phyloP scores from a whole-genome alignment of 441 rosid genomes.

The Geranium incanum region DNA sequence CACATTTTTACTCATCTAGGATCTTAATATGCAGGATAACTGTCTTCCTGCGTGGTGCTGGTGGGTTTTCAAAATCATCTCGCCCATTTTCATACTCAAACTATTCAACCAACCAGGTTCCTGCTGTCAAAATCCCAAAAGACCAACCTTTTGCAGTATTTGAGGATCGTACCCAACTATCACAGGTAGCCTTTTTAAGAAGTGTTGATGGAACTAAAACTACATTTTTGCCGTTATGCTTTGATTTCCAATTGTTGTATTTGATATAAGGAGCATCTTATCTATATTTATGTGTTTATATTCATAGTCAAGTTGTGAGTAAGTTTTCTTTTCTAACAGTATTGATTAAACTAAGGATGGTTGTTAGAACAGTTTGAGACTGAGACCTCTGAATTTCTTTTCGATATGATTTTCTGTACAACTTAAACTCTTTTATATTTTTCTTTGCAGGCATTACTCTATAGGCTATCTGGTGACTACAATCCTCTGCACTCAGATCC shows the following conservation, averaged over 20 bases:
- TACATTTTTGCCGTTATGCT: not conserved
- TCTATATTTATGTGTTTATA: not conserved
- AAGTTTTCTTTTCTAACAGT: not conserved
- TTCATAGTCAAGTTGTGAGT: not conserved
- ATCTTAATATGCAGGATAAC: constrained; percentile 46
- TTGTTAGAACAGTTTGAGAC: not conserved
- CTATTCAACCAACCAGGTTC: constrained; percentile 51
- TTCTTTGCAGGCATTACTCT: constrained; percentile 69
- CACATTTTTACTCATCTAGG: constrained; percentile 15
- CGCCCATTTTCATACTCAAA: constrained; percentile 61
- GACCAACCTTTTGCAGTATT: constrained; percentile 46
- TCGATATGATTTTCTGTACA: not conserved
- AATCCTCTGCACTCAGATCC: constrained; percentile 96
- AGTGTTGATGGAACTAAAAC: too few species aligned
- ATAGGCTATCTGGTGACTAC: constrained; percentile 88
- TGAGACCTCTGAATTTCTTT: not conserved
- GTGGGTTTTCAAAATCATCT: constrained; percentile 78
- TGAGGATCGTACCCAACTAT: constrained; percentile 63
- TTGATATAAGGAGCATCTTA: not conserved
- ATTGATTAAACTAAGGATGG: not conserved
- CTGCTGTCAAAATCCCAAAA: constrained; percentile 58
- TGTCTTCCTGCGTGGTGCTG: constrained; percentile 64
- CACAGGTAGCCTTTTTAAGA: constrained; percentile 46
- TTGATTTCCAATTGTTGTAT: not conserved
- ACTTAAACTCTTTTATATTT: not conserved